Evolutionary conservation across 129 eudicot species (phyloP), one percentile per base, ranked within the genome.

Genomic region (Helianthus annuus): DNA sequence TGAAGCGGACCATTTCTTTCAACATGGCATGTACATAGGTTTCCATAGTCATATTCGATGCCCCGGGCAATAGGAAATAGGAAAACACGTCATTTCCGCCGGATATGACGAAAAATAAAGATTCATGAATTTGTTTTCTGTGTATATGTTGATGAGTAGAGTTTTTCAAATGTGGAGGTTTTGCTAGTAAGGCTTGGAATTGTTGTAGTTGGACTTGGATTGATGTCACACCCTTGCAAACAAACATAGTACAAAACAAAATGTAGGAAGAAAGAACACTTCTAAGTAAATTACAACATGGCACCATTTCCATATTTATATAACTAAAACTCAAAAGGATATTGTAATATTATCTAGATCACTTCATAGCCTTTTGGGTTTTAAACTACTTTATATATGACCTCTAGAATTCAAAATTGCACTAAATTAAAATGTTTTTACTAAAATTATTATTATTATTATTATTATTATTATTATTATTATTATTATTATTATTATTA

Each of bases 1-100:
- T 71, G 64, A 83, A 83, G 42, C 14, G 58, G 49, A 4, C 12
- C 7, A 80, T 82, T 82, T 88, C 71, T 42, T 70, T 58, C 34
- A 91, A 65, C 97, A 91, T 85, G 62, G 83, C 71, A 64, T 71
- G 78, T 7, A 80, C 84, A 63, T 76, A 87, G 29, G 81, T 85
- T 57, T 63, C 76, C 0, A 80, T 87, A 5, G 80, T 32, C 7
- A 71, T 73, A 0, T 74, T 77, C n/a, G 83, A 82, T 7, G 74
- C 13, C 2, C 48, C 79, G 0, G 81, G 78, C 9, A 79, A 75
- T 63, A 53, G 13, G 83, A 81, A 90, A 68, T 85, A 90, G 68
- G 71, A 69, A 78, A 85, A 91, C 16, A 91, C 52, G 62, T 87
- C 95, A 60, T 91, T 91, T 7, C 86, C 76, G 59, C 95, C 91